Evolutionary conservation across 2,329 filamentous ascomycete genomes (phyloP), one percentile per base, ranked within the genome.

Genomic region (Colletotrichum liriopes): DNA sequence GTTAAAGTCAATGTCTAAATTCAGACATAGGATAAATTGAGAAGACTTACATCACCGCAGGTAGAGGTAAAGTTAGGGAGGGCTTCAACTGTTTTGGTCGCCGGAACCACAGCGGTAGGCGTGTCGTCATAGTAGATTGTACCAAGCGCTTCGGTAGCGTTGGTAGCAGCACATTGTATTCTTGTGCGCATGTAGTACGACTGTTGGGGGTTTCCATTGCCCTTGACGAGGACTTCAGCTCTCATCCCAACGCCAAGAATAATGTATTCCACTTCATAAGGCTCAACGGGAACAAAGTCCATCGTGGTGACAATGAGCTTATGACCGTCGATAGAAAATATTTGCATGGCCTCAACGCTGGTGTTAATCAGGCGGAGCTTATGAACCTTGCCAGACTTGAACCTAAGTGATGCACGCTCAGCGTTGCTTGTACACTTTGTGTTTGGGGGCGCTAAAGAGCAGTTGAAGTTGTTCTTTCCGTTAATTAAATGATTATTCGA

Each of bases 381-480:
- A 23, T 73, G 67, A 11, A 58, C 63, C 41, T 73, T 71, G 32
- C 71, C 71, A 7, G 71, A 62, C 43, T 71, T 51, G 49, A 73
- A 73, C 35, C 37, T 29, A 20, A 73, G 45, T 18, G 52, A 41
- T 14, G 71, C 43, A 5, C 32, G 58, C 14, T 56, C 67, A 5
- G 67, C 67, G 32, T 62, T 41, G n/a, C 37, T 56, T 11, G 45
- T 45, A 26, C 69, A 72, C 5, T 35, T 72, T 7, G 16, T 29
- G 71, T 89, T 88, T 76, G 89, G 82, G 26, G 5, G 83, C 80
- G 12, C 88, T 88, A 23, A 82, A 82, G 79, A 77, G 62, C 79
- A 81, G 61, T 80, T 72, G 61, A 77, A 81, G 6, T 83, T 84
- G 59, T 87, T 87, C 65, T 82, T 77, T 45, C 82, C 74, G 62